phyloP scores from a whole-genome alignment of 1,139 yeast species.

The Saccharomycopsis hybrid region DNA sequence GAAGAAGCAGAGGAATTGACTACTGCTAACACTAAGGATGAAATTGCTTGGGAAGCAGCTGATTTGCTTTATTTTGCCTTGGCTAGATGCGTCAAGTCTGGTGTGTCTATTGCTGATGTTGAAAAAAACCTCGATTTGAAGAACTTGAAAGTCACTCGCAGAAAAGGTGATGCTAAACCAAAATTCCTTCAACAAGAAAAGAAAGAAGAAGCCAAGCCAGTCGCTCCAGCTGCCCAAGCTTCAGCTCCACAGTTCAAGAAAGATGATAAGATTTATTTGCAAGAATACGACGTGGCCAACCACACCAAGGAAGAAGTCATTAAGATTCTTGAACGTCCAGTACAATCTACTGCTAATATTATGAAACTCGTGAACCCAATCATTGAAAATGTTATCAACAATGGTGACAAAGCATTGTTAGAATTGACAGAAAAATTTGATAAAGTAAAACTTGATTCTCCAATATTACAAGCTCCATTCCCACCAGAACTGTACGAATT shows the following conservation, averaged over 20 bases:
- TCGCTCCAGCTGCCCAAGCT: slow-evolving; percentile 21
- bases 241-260: slow-evolving; percentile 23
- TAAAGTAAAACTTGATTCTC: slow-evolving; percentile 63
- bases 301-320: slow-evolving; percentile 40
- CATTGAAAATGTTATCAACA: slow-evolving; percentile 62
- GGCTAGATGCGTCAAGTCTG: slow-evolving; percentile 78
- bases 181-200: slow-evolving; percentile 41
- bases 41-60: slow-evolving; percentile 96
- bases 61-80: slow-evolving; percentile 87
- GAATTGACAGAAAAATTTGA: slow-evolving; percentile 90
- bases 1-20: slow-evolving; percentile 96
- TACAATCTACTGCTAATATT: slow-evolving; percentile 83
- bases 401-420: slow-evolving; percentile 81
- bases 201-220: slow-evolving; percentile 19
- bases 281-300: slow-evolving; percentile 47
- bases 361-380: slow-evolving; percentile 91
- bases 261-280: slow-evolving; percentile 48
- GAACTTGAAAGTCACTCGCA: slow-evolving; percentile 78
- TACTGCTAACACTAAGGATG: slow-evolving; percentile 65
- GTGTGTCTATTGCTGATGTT: slow-evolving; percentile 72
- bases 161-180: slow-evolving; percentile 94
- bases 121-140: slow-evolving; percentile 81
- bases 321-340: slow-evolving; percentile 75
- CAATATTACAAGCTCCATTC: slow-evolving; percentile 84
- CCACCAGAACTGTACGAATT: slow-evolving; percentile 69